These are phyloP conservation scores for Pestalotiopsis fici DNA, from an alignment of 2,329 filamentous ascomycete species.

Conservation along the genomic window DNA sequence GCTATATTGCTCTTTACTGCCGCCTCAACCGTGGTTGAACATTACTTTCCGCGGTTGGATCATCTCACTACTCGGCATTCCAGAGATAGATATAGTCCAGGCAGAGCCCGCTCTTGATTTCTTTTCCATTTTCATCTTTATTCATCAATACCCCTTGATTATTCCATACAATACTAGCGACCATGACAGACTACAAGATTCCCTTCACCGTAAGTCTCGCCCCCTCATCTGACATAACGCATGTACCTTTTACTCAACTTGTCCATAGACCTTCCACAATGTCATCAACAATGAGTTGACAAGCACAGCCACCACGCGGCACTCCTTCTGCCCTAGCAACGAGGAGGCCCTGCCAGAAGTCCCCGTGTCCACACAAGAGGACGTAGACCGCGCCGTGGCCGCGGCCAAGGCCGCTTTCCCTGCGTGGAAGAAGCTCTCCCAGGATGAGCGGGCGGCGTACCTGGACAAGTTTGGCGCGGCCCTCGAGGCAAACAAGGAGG, in stretches of 20 bases:
- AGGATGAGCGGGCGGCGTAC: constrained; percentile 17
- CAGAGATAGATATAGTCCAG: neutral
- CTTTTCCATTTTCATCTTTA: neutral
- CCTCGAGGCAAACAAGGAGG: constrained; percentile 14
- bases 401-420: neutral
- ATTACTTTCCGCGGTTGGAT: neutral
- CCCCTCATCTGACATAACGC: neutral
- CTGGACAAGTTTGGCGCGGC: constrained; percentile 19
- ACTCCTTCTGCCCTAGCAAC: neutral
- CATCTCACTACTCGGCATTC: neutral
- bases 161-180: neutral
- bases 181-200: neutral
- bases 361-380: neutral
- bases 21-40: neutral
- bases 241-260: neutral
- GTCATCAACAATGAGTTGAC: constrained; percentile 7
- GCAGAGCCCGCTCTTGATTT: neutral
- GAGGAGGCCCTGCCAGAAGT: neutral
- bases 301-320: neutral
- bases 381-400: neutral
- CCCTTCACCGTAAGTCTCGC: neutral
- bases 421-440: constrained; percentile 13
- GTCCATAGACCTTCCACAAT: neutral
- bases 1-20: neutral
- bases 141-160: neutral